Conservation (phyloP, 495 filamentous ascomycete genomes). For the Margaritispora aquatica region DNA sequence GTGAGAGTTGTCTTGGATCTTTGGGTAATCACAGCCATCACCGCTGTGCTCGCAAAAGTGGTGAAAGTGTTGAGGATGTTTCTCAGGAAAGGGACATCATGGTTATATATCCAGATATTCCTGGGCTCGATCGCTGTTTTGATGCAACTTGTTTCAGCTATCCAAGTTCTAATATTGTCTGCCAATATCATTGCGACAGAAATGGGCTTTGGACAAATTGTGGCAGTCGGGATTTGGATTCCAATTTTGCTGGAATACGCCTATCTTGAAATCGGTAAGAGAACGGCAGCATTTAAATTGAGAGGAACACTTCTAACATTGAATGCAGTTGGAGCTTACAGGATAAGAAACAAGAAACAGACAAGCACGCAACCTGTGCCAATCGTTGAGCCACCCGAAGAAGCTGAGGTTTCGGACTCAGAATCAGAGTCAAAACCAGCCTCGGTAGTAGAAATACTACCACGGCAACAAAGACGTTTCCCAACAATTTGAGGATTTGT, state of each 20-base stretch:
- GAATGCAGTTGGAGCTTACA: no score
- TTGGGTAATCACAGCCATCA: not conserved
- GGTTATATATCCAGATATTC: not conserved
- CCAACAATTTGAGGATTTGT: not conserved
- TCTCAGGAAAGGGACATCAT: not conserved
- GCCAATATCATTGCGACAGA: slow-evolving; percentile 7
- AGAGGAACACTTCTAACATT: no score
- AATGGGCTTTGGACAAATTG: slow-evolving; percentile 11
- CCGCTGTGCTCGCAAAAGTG: not conserved
- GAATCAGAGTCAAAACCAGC: not conserved
- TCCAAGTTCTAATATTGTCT: not conserved
- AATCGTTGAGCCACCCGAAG: no score
- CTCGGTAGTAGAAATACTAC: not conserved
- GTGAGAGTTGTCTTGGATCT: not conserved
- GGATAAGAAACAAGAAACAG: no score
- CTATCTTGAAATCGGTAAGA: slow-evolving; percentile 11
- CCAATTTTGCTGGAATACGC: slow-evolving; percentile 11
- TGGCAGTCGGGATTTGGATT: slow-evolving; percentile 8
- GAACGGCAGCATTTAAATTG: no score
- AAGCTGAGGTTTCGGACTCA: no score
- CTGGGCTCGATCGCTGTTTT: not conserved
- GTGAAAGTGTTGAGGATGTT: not conserved
- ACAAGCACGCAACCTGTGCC: no score
- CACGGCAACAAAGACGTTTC: not conserved
- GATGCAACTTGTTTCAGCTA: not conserved